Evolutionary conservation across 176 grass and related monocot genomes (phyloP).

Genomic region (Elaeis guineensis): DNA sequence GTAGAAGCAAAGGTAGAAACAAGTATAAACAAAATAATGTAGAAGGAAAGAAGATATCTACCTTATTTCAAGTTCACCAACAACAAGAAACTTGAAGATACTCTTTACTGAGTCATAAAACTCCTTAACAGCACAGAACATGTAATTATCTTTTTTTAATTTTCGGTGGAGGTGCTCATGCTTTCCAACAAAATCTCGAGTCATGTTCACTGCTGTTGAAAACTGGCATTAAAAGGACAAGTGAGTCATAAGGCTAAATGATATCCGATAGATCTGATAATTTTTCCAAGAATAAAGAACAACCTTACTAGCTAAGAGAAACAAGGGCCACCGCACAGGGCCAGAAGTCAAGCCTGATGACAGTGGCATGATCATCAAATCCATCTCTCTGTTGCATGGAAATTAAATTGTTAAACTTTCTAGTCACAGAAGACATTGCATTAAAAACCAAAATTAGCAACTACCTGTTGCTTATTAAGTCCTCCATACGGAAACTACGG

Average conservation of each 20-base stretch:
- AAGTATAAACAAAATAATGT: neutral
- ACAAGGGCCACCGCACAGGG: conserved; percentile 70
- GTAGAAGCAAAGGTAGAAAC: conserved; percentile 1
- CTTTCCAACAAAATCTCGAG: conserved; percentile 58
- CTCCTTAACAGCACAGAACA: conserved; percentile 69
- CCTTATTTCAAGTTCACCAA: conserved; percentile 66
- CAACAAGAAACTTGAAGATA: conserved; percentile 60
- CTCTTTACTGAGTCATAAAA: conserved; percentile 57
- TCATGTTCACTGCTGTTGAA: conserved; percentile 75
- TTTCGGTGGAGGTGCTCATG: conserved; percentile 40
- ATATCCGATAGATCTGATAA: conserved; percentile 5
- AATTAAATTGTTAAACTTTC: no score
- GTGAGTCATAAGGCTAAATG: conserved; percentile 19
- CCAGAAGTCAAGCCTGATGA: conserved; percentile 40
- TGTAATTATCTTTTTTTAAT: conserved; percentile 78
- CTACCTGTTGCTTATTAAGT: conserved; percentile 87
- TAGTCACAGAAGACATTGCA: neutral
- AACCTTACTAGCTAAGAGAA: conserved; percentile 90
- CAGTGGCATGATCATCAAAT: conserved; percentile 91
- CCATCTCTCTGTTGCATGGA: conserved; percentile 55
- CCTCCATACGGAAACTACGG: conserved; percentile 65
- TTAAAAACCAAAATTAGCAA: conserved; percentile 14
- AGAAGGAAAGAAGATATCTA: conserved; percentile 26
- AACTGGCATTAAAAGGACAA: conserved; percentile 46
- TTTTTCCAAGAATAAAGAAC: conserved; percentile 10